phyloP scores from a whole-genome alignment of 179 eudicot genomes.

The Actinidia chinensis region DNA sequence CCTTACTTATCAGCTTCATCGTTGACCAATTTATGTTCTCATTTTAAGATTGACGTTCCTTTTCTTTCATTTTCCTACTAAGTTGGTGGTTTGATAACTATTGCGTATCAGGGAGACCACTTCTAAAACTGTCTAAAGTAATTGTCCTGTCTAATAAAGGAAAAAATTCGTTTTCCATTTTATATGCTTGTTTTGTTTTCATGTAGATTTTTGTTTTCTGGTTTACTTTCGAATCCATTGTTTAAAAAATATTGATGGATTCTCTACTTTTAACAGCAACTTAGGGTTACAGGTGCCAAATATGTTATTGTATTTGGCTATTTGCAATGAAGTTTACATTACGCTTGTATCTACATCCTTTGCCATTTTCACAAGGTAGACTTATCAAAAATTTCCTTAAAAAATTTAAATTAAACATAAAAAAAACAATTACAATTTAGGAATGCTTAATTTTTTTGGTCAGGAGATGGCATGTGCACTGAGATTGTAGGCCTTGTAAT shows the following conservation, averaged over 20 bases:
- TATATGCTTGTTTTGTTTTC: neutral
- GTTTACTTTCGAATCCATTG: neutral
- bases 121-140: neutral
- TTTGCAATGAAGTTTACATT: neutral
- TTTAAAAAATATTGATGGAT: neutral
- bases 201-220: neutral
- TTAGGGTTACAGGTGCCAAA: no score
- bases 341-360: neutral
- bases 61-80: neutral
- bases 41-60: neutral
- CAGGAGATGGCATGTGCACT: neutral
- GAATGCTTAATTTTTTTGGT: no score
- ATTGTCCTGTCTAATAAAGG: neutral
- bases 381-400: neutral
- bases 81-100: neutral
- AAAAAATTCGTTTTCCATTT: neutral
- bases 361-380: neutral
- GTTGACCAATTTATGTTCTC: conserved; percentile 1
- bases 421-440: no score
- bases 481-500: neutral
- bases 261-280: neutral
- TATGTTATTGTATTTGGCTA: no score
- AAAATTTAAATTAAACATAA: no score
- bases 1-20: neutral
- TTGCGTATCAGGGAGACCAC: neutral